A percentile compares a stretch with the other conserved stretches of the same genome.
Conservation (phyloP, 2,329 filamentous ascomycete species). For the Aspergillus chevalieri region DNA sequence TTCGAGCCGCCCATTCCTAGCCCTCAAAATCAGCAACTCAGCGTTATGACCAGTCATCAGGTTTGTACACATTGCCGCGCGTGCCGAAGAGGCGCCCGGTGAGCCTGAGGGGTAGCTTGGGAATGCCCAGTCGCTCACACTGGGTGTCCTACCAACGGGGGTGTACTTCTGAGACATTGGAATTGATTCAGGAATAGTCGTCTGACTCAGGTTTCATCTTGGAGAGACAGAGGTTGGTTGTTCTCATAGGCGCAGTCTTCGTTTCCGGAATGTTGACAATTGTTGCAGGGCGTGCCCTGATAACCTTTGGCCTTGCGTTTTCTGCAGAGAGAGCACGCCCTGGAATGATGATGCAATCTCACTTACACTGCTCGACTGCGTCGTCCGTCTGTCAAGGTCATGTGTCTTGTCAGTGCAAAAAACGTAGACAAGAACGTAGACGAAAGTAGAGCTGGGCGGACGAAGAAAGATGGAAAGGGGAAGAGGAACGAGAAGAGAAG, state of each 20-base stretch:
- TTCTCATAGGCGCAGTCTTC: conserved; percentile 18
- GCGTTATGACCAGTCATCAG: conserved; percentile 25
- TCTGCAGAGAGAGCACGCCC: conserved; percentile 53
- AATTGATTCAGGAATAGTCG: neutral
- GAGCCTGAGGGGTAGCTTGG: conserved; percentile 4
- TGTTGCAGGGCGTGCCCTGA: conserved; percentile 52
- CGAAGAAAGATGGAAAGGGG: neutral
- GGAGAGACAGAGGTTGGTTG: conserved; percentile 4
- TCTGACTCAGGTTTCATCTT: neutral
- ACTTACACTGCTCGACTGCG: too few relatives aligned
- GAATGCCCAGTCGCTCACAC: neutral
- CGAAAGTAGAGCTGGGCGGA: neutral
- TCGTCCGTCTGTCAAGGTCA: too few relatives aligned
- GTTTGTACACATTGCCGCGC: conserved; percentile 17
- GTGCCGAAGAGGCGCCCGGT: conserved; percentile 5
- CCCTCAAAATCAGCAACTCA: conserved; percentile 28
- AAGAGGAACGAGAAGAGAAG: conserved; percentile 7
- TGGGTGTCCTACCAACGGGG: neutral
- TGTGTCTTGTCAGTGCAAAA: too few relatives aligned
- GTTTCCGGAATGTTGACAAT: conserved; percentile 45
- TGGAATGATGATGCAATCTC: conserved; percentile 14
- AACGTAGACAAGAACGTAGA: too few relatives aligned
- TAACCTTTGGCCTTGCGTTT: conserved; percentile 59
- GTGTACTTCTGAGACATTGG: too few relatives aligned
- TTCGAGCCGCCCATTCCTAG: conserved; percentile 41